Evolutionary conservation across 345 rosid genomes (phyloP), one percentile per base, ranked within the genome.

Genomic region (Aquilaria sinensis): DNA sequence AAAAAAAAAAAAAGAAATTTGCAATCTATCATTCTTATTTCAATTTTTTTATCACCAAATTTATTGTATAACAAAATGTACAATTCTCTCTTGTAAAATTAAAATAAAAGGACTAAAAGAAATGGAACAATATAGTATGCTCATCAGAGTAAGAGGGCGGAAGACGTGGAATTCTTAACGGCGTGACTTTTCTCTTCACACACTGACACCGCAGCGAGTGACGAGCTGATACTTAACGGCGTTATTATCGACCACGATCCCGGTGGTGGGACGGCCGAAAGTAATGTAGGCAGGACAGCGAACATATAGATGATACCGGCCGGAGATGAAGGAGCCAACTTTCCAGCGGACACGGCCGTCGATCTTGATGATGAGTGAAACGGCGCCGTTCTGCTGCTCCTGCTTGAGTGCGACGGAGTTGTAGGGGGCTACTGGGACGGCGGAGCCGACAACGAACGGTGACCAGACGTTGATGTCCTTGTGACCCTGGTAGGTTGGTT

Each of bases 301-400:
- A 47, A 78, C 96, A 65, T 84, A 67, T 34, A 95, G 53, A 75
- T 83, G 92, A 59, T 91, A 95, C 51, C 41, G 67, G 0, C 90
- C 92, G 12, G 96, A 70, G 30, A 72, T 69, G 63, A 81, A 75
- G 15, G 86, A 61, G 10, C 97, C 88, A 14, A 89, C 84, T 72
- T 91, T 95, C 83, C 88, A 95, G 61, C 94, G 74, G 47, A 95
- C 90, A 57, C 87, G 87, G 9, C 99, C 99, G 57, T 91, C 96
- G 6, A 87, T 72, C 72, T 82, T 87, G 77, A 95, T 79, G 46
- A 60, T 31, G 48, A 95, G 32, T 46, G 11, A 3, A 7, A 91
- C 74, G 5, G 60, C 30, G 12, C 98, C 99, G 30, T 47, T 0
- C 4, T 61, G 15, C 77, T 89, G 84, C 58, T 91, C 98, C 7